Evolutionary conservation across 495 filamentous ascomycete genomes (phyloP).

Genomic region (Talaromyces liani): DNA sequence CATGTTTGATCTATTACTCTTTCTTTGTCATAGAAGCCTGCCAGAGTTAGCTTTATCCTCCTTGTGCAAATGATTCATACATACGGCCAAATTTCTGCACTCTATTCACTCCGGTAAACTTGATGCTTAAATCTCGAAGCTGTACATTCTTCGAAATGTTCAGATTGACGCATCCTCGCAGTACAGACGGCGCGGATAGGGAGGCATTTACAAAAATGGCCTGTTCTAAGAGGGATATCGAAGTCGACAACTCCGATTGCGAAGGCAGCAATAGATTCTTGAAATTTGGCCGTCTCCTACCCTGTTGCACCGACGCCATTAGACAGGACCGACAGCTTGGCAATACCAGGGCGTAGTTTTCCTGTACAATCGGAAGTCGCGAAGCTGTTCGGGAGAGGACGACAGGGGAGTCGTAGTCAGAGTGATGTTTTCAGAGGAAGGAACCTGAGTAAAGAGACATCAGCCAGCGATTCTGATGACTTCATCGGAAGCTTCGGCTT

Average conservation of each 20-base stretch:
- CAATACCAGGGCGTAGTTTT: not conserved
- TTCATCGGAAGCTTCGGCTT: not conserved
- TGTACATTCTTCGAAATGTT: constrained; percentile 3
- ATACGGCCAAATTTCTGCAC: not conserved
- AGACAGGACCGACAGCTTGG: not conserved
- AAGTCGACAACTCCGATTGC: not conserved
- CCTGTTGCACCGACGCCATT: not conserved
- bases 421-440: not conserved
- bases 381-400: not conserved
- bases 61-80: not conserved
- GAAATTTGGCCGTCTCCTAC: not conserved
- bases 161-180: constrained; percentile 1
- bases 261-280: not conserved
- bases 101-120: not conserved
- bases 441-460: not conserved
- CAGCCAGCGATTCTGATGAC: not conserved
- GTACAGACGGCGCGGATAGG: not conserved
- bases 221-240: constrained; percentile 1
- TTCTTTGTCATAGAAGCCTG: constrained; percentile 4
- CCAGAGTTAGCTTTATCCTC: not conserved
- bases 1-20: constrained; percentile 2
- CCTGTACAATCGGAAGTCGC: not conserved
- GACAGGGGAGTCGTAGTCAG: not conserved
- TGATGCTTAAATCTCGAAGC: constrained; percentile 1
- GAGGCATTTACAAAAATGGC: constrained; percentile 4